Evolutionary conservation across 208 protist genomes (phyloP), one percentile per base, ranked within the genome.

Genomic region (Herpetomonas tarakana): DNA sequence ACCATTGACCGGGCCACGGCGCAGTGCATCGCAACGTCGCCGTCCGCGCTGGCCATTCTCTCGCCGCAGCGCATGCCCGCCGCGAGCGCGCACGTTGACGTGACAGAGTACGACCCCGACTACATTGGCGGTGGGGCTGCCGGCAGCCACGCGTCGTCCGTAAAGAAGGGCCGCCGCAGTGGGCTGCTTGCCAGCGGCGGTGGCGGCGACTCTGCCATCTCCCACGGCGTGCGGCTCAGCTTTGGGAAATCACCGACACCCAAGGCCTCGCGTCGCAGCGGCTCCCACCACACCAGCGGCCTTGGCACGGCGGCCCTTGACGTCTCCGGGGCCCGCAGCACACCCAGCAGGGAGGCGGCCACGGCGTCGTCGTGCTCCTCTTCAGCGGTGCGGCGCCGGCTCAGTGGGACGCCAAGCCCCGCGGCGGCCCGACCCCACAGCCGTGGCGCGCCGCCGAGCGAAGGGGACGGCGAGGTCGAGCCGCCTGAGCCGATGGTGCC

Each of bases 21-120:
- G 38, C 83, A 79, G 53, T 85, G 83, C 75, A 83, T 94, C 50
- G 76, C 80, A 46, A 62, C 61, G 27, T 88, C 84, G 2, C 83
- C 84, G 3, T 92, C 84, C 2, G 88, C 77, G 0, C 22, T 86
- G 27, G 81, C 88, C 2, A 82, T 94, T 41, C 76, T 94, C 2
- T 81, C 79, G 2, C 88, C 88, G 19, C 88, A 94, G 76, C 81
- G 71, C 7, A 35, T 87, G 26, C 80, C 77, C 0, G 14, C 54
- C 11, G 19, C 38, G 18, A 63, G 57, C 51, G 26, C 22, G 2
- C 74, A 76, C 64, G 71, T 88, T 1, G 83, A 93, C 60, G 56
- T 93, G 25, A 83, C 81, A 2, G 86, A 88, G 62, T 91, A 90
- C 67, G 83, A 90, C 67, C 60, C 57, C 9, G 58, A 35, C 22